These are phyloP conservation scores for Camillea tinctor DNA, from an alignment of 2,329 filamentous ascomycete species.

Conservation along the genomic window DNA sequence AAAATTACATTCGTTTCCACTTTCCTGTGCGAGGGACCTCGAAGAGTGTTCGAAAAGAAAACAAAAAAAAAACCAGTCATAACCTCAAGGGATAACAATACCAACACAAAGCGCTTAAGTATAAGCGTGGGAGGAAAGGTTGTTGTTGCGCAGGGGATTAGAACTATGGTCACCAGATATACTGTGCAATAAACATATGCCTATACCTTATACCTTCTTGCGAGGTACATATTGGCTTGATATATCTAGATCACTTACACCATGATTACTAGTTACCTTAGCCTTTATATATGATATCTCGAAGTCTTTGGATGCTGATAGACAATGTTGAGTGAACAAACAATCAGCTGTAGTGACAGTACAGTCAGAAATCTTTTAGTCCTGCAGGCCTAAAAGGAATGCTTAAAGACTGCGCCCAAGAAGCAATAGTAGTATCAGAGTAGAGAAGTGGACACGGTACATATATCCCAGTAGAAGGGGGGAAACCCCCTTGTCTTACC, in stretches of 20 bases:
- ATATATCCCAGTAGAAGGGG: neutral
- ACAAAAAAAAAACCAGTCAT: too few species aligned
- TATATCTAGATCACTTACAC: too few species aligned
- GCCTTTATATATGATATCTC: neutral
- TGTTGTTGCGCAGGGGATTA: too few species aligned
- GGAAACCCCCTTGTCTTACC: neutral
- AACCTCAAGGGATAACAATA: too few species aligned
- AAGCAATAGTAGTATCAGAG: neutral
- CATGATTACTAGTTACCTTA: too few species aligned
- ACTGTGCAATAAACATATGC: too few species aligned
- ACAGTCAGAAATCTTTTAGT: neutral
- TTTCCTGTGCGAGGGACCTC: neutral
- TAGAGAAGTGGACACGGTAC: neutral
- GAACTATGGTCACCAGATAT: too few species aligned
- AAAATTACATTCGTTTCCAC: neutral
- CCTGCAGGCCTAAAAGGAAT: neutral
- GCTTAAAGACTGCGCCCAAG: neutral
- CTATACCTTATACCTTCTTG: too few species aligned
- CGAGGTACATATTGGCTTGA: too few species aligned
- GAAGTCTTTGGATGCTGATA: neutral
- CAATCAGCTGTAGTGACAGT: neutral
- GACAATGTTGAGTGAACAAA: neutral
- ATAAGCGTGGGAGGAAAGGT: too few species aligned
- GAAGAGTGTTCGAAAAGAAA: too few species aligned
- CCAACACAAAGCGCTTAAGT: too few species aligned